These are phyloP conservation scores for Oenanthe sinensis DNA, from an alignment of 129 eudicot species.

Conservation along the genomic window DNA sequence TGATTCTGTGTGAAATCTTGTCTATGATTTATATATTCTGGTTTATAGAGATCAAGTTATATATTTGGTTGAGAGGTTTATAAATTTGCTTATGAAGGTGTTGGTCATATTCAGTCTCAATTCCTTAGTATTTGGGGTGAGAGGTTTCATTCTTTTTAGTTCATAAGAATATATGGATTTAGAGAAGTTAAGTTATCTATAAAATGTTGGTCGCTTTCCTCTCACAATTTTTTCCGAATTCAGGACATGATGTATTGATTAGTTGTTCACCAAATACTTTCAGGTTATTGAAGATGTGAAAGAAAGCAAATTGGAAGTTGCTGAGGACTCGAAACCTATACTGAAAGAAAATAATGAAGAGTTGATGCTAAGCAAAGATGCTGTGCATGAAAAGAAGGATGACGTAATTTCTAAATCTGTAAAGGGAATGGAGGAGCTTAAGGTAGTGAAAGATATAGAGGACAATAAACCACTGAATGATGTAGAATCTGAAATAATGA, in stretches of 20 bases:
- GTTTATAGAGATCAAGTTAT: background rate
- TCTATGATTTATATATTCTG: background rate
- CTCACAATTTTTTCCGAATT: background rate
- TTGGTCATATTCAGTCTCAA: background rate
- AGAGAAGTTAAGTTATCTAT: background rate
- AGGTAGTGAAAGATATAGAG: background rate
- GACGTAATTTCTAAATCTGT: background rate
- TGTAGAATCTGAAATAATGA: conserved; percentile 21
- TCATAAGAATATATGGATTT: background rate
- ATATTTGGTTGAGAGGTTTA: background rate
- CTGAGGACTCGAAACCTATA: conserved; percentile 9
- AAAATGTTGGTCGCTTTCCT: background rate
- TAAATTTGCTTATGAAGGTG: background rate
- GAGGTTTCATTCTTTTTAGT: background rate
- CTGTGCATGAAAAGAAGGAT: conserved; percentile 5
- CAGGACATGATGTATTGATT: conserved; percentile 1
- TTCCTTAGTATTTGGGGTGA: background rate
- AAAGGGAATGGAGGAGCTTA: background rate
- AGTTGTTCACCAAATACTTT: background rate
- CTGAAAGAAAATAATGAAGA: conserved; percentile 12
- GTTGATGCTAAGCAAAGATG: background rate
- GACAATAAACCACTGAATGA: conserved; percentile 16
- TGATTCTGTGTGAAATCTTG: background rate
- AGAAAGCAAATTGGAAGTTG: background rate
- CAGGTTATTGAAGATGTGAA: conserved; percentile 31